Conservation (phyloP, 2,329 filamentous ascomycete genomes). For the Penicillium corylophilum region DNA sequence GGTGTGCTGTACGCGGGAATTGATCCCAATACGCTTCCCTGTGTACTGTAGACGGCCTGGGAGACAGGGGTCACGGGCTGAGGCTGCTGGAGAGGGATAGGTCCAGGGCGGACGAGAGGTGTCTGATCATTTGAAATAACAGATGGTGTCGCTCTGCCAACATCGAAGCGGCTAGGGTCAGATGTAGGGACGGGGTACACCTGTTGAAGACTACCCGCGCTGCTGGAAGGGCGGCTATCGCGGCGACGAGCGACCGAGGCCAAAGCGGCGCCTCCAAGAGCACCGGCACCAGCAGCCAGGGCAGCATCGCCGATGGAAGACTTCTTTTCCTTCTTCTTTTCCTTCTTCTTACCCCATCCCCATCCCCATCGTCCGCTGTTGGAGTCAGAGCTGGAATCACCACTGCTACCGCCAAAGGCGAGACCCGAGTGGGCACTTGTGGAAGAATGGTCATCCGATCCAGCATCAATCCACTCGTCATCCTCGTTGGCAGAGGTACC, state of each 20-base stretch:
- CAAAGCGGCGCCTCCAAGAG: slow-evolving; percentile 43
- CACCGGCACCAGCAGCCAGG: slow-evolving; percentile 44
- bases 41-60: slow-evolving; percentile 61
- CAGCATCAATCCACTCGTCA: slow-evolving; percentile 61
- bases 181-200: slow-evolving; percentile 67
- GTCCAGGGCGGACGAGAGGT: slow-evolving; percentile 51
- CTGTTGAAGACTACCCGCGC: slow-evolving; percentile 51
- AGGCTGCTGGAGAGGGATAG: slow-evolving; percentile 78
- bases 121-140: slow-evolving; percentile 26
- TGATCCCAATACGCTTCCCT: slow-evolving; percentile 32
- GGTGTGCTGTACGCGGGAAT: slow-evolving; percentile 44
- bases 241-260: slow-evolving; percentile 38
- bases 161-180: slow-evolving; percentile 64
- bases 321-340: slow-evolving; percentile 40
- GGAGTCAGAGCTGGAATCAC: slow-evolving; percentile 58
- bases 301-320: slow-evolving; percentile 30
- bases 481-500: slow-evolving; percentile 37
- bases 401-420: slow-evolving; percentile 60
- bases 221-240: slow-evolving; percentile 36
- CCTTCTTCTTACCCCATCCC: slow-evolving; percentile 56
- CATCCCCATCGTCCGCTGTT: slow-evolving; percentile 60
- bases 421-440: slow-evolving; percentile 57
- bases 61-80: slow-evolving; percentile 74
- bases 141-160: slow-evolving; percentile 34
- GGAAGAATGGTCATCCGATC: slow-evolving; percentile 54